These are phyloP conservation scores for Ceratorhiza oryzae-sativae DNA, from an alignment of 1,284 basidiomycete species.

Conservation along the genomic window DNA sequence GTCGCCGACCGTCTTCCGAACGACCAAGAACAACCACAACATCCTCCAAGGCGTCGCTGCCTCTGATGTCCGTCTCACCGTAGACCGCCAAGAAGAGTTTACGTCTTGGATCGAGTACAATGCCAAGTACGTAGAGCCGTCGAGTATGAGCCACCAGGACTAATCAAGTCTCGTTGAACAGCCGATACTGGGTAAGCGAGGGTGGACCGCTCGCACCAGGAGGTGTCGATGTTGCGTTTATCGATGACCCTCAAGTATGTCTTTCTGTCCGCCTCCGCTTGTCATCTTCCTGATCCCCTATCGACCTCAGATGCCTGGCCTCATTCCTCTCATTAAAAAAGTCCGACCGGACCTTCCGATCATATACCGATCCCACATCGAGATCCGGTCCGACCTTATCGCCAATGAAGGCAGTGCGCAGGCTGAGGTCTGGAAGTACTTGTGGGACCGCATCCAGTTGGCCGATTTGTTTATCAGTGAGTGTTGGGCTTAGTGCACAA, in stretches of 20 bases:
- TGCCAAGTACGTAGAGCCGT: conserved; percentile 52
- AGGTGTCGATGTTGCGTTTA: conserved; percentile 84
- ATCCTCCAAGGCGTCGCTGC: conserved; percentile 82
- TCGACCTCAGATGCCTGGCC: conserved; percentile 76
- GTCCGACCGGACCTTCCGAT: conserved; percentile 80
- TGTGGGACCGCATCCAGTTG: conserved; percentile 86
- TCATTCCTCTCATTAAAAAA: conserved; percentile 86
- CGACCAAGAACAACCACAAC: conserved; percentile 92
- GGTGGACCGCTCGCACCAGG: conserved; percentile 79
- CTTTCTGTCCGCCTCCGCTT: background rate
- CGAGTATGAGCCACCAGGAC: too few species aligned
- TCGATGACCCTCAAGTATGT: conserved; percentile 65
- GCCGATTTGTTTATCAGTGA: conserved; percentile 84
- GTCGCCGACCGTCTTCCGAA: conserved; percentile 84
- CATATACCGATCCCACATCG: conserved; percentile 89
- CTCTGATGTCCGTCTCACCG: conserved; percentile 73
- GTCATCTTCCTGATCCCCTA: background rate
- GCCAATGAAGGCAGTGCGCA: conserved; percentile 78
- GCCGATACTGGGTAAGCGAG: conserved; percentile 73
- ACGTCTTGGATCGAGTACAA: conserved; percentile 77
- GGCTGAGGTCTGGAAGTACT: conserved; percentile 86
- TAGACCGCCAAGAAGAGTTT: conserved; percentile 78
- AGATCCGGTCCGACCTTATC: conserved; percentile 82
- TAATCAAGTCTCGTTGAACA: background rate
- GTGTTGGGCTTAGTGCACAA: conserved; percentile 45